Evolutionary conservation across 2,329 filamentous ascomycete species (phyloP), one percentile per base, ranked within the genome.

Genomic region (Fusarium scirpi): DNA sequence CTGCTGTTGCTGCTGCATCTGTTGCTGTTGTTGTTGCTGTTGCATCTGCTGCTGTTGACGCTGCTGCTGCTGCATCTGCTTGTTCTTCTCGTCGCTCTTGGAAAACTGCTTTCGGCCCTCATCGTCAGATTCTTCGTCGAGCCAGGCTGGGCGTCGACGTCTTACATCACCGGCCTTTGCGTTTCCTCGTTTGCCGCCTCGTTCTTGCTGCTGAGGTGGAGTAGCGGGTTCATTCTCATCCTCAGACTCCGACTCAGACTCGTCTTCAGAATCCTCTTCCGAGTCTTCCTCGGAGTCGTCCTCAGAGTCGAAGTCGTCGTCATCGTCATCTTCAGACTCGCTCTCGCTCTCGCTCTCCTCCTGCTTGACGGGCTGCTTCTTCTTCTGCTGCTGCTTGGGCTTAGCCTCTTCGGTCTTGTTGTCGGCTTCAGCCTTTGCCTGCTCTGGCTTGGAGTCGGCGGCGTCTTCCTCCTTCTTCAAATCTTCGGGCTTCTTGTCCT

Each of bases 211-310:
- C 18, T 69, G 67, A 15, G 69, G 69, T 2, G 74, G 74, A 10
- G 74, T 76, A 9, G 65, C 69, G 3, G 75, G 74, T 24, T 76
- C 75, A 11, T 66, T 55, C n/a, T 73, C 67, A 6, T 72, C 72
- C 20, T 75, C 74, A 2, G 73, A 70, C 11, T 76, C 74, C 0
- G 58, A 65, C 49, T 74, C 73, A 1, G 66, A 67, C 30, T 75
- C 70, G 6, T 70, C 63, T 29, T 73, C 73, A 3, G 70, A 70
- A 2, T 70, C 70, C 11, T 68, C 58, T 16, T 74, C 67, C 0
- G 62, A 61, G 1, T 69, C 69, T 8, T 70, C 65, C 10, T 73
- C 68, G 1, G 61, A 62, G 5, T 71, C 65, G 3, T 73, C 71
- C 34, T 73, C 71, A 27, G 58, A 62, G 38, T 72, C 66, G 25